Evolutionary conservation across 192 early-diverging fungal genomes (phyloP).

Genomic region (Backusella psychrophila): DNA sequence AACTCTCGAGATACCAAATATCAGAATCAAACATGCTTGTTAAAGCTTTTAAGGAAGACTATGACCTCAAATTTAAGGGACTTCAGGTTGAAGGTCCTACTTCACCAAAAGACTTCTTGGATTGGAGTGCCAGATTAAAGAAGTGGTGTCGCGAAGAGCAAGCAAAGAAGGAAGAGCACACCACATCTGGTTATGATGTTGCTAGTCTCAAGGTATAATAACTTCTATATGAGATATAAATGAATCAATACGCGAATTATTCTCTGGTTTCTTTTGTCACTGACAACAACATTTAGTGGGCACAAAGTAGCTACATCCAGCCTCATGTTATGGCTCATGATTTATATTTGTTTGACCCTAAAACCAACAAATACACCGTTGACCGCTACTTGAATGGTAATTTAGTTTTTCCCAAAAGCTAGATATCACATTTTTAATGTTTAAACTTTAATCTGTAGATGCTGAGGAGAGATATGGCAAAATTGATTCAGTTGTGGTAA

Average conservation of each 20-base stretch:
- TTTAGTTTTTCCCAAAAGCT: not conserved
- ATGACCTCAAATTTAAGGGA: slow-evolving; percentile 17
- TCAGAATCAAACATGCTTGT: slow-evolving; percentile 16
- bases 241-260: not conserved
- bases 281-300: slow-evolving; percentile 13
- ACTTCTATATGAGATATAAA: not conserved
- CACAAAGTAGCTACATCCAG: slow-evolving; percentile 16
- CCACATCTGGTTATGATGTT: slow-evolving; percentile 15
- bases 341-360: slow-evolving; percentile 11
- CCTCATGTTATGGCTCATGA: slow-evolving; percentile 25
- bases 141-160: slow-evolving; percentile 20
- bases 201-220: slow-evolving; percentile 9
- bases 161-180: not conserved
- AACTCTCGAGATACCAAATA: not conserved
- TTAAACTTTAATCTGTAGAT: not conserved
- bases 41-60: slow-evolving; percentile 19
- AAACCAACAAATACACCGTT: slow-evolving; percentile 20
- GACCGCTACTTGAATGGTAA: slow-evolving; percentile 20
- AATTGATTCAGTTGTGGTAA: slow-evolving; percentile 26
- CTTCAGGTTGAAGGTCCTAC: slow-evolving; percentile 17
- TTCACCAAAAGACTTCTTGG: slow-evolving; percentile 15
- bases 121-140: slow-evolving; percentile 13
- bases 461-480: slow-evolving; percentile 11
- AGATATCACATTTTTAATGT: not conserved
- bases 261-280: not conserved